phyloP scores from a whole-genome alignment of 2,329 filamentous ascomycete species.

The Monosporascus sp. region DNA sequence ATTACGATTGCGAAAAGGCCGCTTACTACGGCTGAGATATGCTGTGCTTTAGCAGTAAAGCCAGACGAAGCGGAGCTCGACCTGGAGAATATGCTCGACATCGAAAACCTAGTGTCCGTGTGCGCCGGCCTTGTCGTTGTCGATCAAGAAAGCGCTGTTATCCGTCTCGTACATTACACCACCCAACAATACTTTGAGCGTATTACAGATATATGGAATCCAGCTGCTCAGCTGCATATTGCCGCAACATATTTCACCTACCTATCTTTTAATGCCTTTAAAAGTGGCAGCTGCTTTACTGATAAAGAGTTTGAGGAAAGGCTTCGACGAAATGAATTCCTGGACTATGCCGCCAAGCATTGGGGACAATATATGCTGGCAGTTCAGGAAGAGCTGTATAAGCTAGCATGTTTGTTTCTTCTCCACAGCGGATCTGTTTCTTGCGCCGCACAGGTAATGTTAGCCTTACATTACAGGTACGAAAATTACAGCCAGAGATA shows the following conservation, averaged over 20 bases:
- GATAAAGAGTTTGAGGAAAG: slow-evolving; percentile 1
- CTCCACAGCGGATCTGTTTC: neutral
- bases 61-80: slow-evolving; percentile 21
- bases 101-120: slow-evolving; percentile 26
- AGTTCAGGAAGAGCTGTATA: neutral
- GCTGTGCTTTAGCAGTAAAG: slow-evolving; percentile 35
- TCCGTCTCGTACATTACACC: slow-evolving; percentile 40
- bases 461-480: too few species aligned
- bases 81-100: slow-evolving; percentile 22
- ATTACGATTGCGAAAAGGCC: slow-evolving; percentile 30
- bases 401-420: neutral
- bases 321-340: neutral
- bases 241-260: slow-evolving; percentile 28
- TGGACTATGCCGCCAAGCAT: slow-evolving; percentile 6
- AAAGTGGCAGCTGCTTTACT: neutral
- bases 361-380: slow-evolving; percentile 5
- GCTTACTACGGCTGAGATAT: slow-evolving; percentile 29
- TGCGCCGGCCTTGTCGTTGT: slow-evolving; percentile 35
- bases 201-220: slow-evolving; percentile 25
- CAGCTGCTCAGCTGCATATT: slow-evolving; percentile 22
- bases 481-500: too few species aligned
- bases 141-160: slow-evolving; percentile 30
- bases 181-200: slow-evolving; percentile 37
- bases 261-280: slow-evolving; percentile 23
- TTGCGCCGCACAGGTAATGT: neutral